Base-by-base conservation (phyloP, 2,329 filamentous ascomycete genomes). In the Cladosporium sp. region DNA sequence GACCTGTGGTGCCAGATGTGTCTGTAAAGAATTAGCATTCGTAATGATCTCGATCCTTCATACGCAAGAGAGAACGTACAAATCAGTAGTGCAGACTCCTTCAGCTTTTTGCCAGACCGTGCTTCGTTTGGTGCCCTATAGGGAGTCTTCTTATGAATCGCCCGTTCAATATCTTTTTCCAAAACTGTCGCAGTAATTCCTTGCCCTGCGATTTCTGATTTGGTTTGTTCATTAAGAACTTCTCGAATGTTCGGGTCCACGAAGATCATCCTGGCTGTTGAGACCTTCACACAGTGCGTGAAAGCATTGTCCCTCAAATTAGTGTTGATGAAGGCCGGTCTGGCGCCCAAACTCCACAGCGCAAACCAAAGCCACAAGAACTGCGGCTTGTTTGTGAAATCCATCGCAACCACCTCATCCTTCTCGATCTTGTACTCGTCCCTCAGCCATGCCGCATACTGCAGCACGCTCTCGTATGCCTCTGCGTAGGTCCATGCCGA, bases 311-410 rank as follows among this genome's bases (percentile, higher is more conserved):
- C 85, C 0, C 79, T 77, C 43, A 95, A 72, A 64, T 93, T 93
- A 70, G 91, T 92, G 69, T 96, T 96, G 70, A 95, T 86, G 60
- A 93, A 89, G 0, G 89, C 89, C 0, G 89, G 89, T 51, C 83
- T 83, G 0, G 87, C 89, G 11, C 90, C 90, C 52, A 95, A 82
- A 24, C 84, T 82, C 89, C 89, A 95, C 27, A 95, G 70, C 0
- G 85, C 89, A 49, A 91, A 74, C 77, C 84, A 81, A 7, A 95
- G 56, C 64, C 91, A 88, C 22, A 92, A 62, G 61, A 89, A 92
- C 3, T 79, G 77, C n/a, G 89, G 83, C 36, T 83, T 88, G 65
- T 95, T 96, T 69, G 86, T 84, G 58, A 88, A 87, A 66, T 93
- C 79, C 59, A 95, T 77, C 7, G 88, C 89, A 15, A 95, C 85